These are phyloP conservation scores for Trifolium pratense DNA, from an alignment of 306 rosid species.

Conservation along the genomic window DNA sequence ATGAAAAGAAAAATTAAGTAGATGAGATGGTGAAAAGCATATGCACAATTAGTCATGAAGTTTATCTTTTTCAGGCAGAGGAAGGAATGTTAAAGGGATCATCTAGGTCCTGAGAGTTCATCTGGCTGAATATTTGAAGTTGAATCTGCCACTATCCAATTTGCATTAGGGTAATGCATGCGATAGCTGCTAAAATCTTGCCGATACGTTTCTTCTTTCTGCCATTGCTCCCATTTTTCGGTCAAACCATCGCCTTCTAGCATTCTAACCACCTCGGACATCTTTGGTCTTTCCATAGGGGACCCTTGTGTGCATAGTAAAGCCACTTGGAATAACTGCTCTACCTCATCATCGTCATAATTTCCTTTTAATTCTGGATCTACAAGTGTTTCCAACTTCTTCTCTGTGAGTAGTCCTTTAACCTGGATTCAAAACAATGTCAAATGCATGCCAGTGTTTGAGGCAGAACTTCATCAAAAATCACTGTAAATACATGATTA, in stretches of 20 bases:
- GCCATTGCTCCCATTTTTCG: slow-evolving; percentile 94
- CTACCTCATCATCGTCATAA: slow-evolving; percentile 65
- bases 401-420: slow-evolving; percentile 80
- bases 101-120: slow-evolving; percentile 91
- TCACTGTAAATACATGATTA: too few species aligned
- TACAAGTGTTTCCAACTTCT: slow-evolving; percentile 71
- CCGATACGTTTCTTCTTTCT: slow-evolving; percentile 73
- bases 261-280: slow-evolving; percentile 95
- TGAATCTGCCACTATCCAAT: slow-evolving; percentile 81
- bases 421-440: slow-evolving; percentile 58
- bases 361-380: slow-evolving; percentile 75
- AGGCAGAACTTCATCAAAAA: background rate
- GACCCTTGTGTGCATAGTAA: slow-evolving; percentile 86
- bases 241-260: slow-evolving; percentile 94
- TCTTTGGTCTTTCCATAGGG: slow-evolving; percentile 83
- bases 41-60: slow-evolving; percentile 66
- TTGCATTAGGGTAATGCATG: slow-evolving; percentile 50
- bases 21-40: slow-evolving; percentile 45
- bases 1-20: slow-evolving; percentile 35
- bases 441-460: background rate
- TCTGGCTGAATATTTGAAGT: slow-evolving; percentile 72
- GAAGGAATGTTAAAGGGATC: slow-evolving; percentile 36
- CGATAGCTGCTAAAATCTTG: slow-evolving; percentile 58
- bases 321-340: slow-evolving; percentile 86
- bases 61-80: slow-evolving; percentile 41